These are phyloP conservation scores for Cystofilobasidium ferigula DNA, from an alignment of 768 basidiomycete species.

Conservation along the genomic window DNA sequence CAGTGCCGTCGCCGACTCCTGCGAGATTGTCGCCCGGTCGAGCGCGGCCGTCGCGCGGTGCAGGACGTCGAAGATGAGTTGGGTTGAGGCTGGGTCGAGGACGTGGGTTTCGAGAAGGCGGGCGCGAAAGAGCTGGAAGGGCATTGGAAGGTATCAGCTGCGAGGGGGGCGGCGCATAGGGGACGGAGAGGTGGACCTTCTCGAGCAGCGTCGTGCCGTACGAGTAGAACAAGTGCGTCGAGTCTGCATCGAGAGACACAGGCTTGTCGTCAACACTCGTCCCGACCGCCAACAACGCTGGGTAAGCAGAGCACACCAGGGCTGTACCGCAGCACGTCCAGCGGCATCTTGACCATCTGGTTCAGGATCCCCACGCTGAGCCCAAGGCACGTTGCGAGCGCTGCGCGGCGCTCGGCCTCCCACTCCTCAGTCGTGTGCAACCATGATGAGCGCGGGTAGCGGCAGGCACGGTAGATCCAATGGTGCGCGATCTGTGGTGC, in stretches of 20 bases:
- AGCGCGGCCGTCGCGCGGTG: background rate
- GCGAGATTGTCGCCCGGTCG: background rate
- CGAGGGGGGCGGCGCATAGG: background rate
- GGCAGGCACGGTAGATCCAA: constrained; percentile 19
- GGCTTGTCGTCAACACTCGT: background rate
- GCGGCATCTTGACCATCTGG: constrained; percentile 9
- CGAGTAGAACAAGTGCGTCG: constrained; percentile 14
- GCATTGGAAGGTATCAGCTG: background rate
- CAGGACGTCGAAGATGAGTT: constrained; percentile 20
- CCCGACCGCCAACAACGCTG: too few species aligned
- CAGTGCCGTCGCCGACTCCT: background rate
- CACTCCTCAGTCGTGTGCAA: constrained; percentile 3
- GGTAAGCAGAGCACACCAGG: background rate
- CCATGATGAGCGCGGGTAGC: constrained; percentile 6
- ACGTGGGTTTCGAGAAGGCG: constrained; percentile 22
- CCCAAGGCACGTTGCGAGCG: constrained; percentile 9
- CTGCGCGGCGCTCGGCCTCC: constrained; percentile 16
- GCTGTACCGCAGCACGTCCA: background rate
- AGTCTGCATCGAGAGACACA: background rate
- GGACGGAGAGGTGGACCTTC: background rate
- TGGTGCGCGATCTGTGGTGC: constrained; percentile 21
- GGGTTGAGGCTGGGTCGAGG: constrained; percentile 6
- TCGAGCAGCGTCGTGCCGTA: constrained; percentile 16
- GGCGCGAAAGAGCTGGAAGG: constrained; percentile 9
- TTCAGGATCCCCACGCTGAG: constrained; percentile 4